Base-by-base conservation (phyloP, 2,329 filamentous ascomycete species). In the Penicillium glabrum region DNA sequence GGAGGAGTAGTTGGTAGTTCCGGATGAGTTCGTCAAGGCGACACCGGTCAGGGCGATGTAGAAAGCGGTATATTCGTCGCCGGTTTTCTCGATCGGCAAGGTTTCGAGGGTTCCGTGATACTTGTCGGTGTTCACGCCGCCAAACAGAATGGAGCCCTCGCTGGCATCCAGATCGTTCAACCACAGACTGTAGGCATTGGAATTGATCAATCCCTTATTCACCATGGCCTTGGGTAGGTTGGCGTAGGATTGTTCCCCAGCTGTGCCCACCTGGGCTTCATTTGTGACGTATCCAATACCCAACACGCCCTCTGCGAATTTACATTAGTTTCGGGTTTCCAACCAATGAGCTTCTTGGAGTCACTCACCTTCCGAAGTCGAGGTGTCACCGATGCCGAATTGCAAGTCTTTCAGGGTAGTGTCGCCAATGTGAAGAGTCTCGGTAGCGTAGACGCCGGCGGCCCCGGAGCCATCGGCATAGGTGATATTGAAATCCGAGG, bases 401-500 rank as follows among this genome's bases (percentile, higher is more conserved):
- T 86, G 82, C 61, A 87, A 78, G 45, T 77, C 70, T 2, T 77
- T 65, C 31, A 88, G 61, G 0, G 70, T 77, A 11, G 77, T 69
- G 24, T 77, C 80, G 24, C 82, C 83, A 46, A 88, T 68, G 3
- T 58, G 77, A 56, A 96, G 76, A 0, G 82, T 88, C 69, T 97
- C 93, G 5, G 83, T 86, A 2, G 86, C 90, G 71, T 96, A 96
- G 73, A 95, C 89, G 33, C 93, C 92, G 1, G 77, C 72, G 0
- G 91, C 89, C 5, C 86, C 86, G 0, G 89, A 89, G 46, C 90
- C 90, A 74, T 96, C 92, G 41, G 89, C 88, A 64, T 96, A 96
- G 1, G 87, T 86, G 61, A 96, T 96, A 76, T 93, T 93, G 79
- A 97, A 96, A 58, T 86, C 81, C 68, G 84, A 86, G 61, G 86